phyloP scores from a whole-genome alignment of 331 rosid genomes.

The Malus hybrid region DNA sequence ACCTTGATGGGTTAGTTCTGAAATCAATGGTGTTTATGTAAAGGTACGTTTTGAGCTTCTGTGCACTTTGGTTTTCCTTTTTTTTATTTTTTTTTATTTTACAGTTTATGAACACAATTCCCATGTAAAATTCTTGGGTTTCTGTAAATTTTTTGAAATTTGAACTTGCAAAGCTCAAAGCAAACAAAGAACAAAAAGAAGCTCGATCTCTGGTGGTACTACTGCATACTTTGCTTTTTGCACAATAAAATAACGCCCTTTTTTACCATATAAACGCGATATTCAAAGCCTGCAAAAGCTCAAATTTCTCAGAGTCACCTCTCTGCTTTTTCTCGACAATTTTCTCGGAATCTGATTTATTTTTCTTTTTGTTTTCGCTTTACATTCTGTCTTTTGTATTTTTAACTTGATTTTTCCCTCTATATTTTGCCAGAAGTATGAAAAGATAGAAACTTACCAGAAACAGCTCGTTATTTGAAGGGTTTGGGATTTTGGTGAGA shows the following conservation, averaged over 20 bases:
- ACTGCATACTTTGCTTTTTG: conserved; percentile 13
- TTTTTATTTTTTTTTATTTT: too few relatives aligned
- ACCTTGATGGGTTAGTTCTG: conserved; percentile 3
- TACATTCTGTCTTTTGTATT: conserved; percentile 8
- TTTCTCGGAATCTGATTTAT: conserved; percentile 50
- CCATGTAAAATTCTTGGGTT: background rate
- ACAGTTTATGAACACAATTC: background rate
- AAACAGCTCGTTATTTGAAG: conserved; percentile 38
- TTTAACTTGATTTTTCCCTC: conserved; percentile 6
- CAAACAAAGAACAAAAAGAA: conserved; percentile 36
- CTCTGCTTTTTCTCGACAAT: conserved; percentile 61
- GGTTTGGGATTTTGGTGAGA: background rate
- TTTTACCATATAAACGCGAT: conserved; percentile 26
- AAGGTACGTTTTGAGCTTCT: background rate
- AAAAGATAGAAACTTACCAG: conserved; percentile 19
- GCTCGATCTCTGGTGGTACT: conserved; percentile 32
- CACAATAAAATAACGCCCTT: conserved; percentile 18
- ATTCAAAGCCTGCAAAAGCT: conserved; percentile 39
- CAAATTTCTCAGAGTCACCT: conserved; percentile 28
- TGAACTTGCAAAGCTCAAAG: conserved; percentile 16
- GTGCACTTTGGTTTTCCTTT: background rate
- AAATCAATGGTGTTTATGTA: background rate
- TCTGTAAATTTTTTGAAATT: conserved; percentile 11
- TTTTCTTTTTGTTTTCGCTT: conserved; percentile 5
- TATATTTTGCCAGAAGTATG: conserved; percentile 10